Evolutionary conservation across 345 rosid species (phyloP).

Genomic region (Gossypium stocksii): DNA sequence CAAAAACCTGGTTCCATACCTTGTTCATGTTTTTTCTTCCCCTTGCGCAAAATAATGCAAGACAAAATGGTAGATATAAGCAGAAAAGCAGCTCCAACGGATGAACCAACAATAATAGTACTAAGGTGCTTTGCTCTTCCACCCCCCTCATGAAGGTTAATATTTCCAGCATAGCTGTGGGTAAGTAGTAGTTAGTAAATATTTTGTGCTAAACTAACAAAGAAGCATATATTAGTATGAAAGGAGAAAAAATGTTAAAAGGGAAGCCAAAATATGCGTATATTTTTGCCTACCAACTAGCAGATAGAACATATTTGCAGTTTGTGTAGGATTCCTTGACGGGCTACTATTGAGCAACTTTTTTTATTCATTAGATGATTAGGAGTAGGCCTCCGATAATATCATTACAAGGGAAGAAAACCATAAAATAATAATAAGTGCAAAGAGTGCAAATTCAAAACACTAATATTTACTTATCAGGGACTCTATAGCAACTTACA

Average conservation of each 20-base stretch:
- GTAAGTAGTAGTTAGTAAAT: background rate
- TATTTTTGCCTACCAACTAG: background rate
- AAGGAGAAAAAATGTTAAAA: background rate
- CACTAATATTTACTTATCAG: background rate
- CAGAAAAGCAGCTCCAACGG: slow-evolving; percentile 71
- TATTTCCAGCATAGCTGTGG: slow-evolving; percentile 68
- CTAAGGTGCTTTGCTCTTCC: slow-evolving; percentile 42
- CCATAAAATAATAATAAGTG: background rate
- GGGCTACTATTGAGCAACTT: background rate
- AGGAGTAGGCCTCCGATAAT: background rate
- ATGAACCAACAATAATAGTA: slow-evolving; percentile 59
- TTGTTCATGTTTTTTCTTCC: slow-evolving; percentile 42
- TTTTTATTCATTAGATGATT: background rate
- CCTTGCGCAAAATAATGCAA: slow-evolving; percentile 50
- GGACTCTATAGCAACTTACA: background rate
- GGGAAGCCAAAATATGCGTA: background rate
- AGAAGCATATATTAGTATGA: background rate
- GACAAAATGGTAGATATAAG: slow-evolving; percentile 55
- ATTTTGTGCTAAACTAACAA: background rate
- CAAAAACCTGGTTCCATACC: slow-evolving; percentile 30
- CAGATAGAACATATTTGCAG: background rate
- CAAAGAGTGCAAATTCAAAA: background rate
- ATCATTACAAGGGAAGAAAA: background rate
- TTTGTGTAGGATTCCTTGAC: background rate
- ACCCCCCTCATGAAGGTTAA: slow-evolving; percentile 43